Base-by-base conservation (phyloP, 2,329 filamentous ascomycete species). In the Penicillium olsonii region DNA sequence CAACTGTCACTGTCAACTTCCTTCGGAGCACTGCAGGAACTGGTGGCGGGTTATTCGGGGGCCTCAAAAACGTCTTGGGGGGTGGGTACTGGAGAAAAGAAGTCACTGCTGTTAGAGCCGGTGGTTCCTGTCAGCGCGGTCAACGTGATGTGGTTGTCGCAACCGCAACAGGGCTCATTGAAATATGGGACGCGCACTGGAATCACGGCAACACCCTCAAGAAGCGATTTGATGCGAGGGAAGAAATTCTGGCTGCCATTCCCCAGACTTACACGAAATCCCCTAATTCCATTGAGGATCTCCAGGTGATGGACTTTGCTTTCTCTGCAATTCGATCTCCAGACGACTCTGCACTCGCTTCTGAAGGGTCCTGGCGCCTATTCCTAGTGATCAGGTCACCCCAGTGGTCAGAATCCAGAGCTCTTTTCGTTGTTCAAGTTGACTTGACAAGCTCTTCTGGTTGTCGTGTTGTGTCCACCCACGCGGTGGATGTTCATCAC, bases 151-250 rank as follows among this genome's bases (percentile, higher is more conserved):
- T 96, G 27, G 82, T 96, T 39, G 84, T 92, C 31, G 84, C 87
- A 12, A 94, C 91, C 2, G 81, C 84, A 45, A 87, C 87, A 60
- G 92, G 88, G 22, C 82, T 85, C 50, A 74, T 99, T 20, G 87
- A 95, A 61, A 81, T 87, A 7, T 99, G 94, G 94, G 88, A 87
- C 64, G 80, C 96, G 37, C 90, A 92, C 63, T 90, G 92, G 68
- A 89, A 88, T 53, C 92, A 92, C 27, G 89, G 92, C 58, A 86
- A 91, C 64, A 84, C 88, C 37, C 79, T 90, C 40, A 81, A 87
- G 39, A 81, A 81, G 20, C 89, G 92, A 53, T 77, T 85, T 18
- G 88, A 95, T 67, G 77, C 85, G 49, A 83, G 84, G 47, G 83
- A 85, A 18, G 71, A 80, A 4, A 78, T 96, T 29, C 66, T 86